Percentiles rank a stretch among this genome's conserved stretches.
Evolutionary conservation across 768 basidiomycete genomes (phyloP).

Genomic region (Boletus barrowsii): DNA sequence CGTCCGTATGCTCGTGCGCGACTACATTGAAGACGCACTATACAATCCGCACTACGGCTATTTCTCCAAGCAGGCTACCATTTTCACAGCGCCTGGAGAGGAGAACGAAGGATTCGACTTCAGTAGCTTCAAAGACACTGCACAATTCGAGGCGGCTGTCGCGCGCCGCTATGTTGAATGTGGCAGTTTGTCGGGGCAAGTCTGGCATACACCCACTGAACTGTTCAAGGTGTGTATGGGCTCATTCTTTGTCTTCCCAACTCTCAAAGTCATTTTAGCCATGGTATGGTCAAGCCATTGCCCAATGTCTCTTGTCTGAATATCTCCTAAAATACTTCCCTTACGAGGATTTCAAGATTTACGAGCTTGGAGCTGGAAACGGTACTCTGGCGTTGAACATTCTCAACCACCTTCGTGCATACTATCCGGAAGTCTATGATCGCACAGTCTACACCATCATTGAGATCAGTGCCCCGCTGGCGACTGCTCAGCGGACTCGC

Average conservation of each 20-base stretch:
- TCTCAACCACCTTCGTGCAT: conserved; percentile 70
- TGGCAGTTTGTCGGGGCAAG: conserved; percentile 65
- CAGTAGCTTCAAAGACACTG: conserved; percentile 55
- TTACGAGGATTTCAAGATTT: conserved; percentile 92
- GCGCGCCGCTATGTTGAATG: conserved; percentile 72
- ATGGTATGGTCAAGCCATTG: conserved; percentile 90
- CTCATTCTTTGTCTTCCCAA: background rate
- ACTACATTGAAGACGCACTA: conserved; percentile 94
- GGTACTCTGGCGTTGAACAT: conserved; percentile 91
- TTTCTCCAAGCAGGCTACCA: conserved; percentile 89
- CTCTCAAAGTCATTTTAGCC: conserved; percentile 52
- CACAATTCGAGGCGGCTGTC: conserved; percentile 81
- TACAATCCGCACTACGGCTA: conserved; percentile 99
- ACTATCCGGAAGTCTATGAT: conserved; percentile 90
- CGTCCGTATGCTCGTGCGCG: conserved; percentile 92
- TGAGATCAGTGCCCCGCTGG: conserved; percentile 85
- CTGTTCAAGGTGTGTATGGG: conserved; percentile 75
- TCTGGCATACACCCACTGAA: conserved; percentile 99
- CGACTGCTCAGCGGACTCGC: conserved; percentile 64
- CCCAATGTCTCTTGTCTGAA: conserved; percentile 83
- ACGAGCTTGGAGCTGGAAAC: conserved; percentile 98
- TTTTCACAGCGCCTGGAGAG: conserved; percentile 64
- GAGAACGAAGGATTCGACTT: conserved; percentile 63
- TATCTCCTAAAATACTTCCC: conserved; percentile 95
- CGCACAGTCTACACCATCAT: conserved; percentile 91